Evolutionary conservation across 768 basidiomycete genomes (phyloP).

Genomic region (Tylopilus sp.): DNA sequence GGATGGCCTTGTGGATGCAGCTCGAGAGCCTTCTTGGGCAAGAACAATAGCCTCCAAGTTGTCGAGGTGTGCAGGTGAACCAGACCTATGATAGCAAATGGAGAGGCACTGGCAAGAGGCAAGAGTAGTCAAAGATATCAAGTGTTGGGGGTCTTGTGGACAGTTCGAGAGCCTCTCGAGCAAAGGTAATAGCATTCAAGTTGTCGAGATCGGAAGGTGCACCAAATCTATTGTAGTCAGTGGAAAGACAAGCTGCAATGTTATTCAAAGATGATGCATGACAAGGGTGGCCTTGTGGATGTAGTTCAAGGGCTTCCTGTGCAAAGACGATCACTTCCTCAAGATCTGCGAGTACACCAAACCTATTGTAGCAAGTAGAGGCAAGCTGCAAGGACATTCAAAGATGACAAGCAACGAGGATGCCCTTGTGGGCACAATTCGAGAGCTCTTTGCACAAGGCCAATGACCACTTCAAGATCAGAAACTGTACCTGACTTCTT

Average conservation of each 20-base stretch:
- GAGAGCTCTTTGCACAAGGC: too few species aligned
- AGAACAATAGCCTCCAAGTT: neutral
- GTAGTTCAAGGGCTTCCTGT: too few species aligned
- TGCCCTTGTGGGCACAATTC: neutral
- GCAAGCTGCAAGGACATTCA: neutral
- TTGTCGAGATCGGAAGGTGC: neutral
- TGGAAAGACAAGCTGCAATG: neutral
- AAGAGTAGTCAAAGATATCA: too few species aligned
- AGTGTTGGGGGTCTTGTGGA: too few species aligned
- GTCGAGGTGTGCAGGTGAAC: neutral
- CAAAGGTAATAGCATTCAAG: neutral
- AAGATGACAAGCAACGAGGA: neutral
- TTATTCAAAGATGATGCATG: neutral
- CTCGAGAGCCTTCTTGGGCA: neutral
- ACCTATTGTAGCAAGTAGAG: neutral
- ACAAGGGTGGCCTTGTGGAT: neutral
- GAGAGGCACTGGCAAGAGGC: too few species aligned
- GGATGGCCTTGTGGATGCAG: neutral
- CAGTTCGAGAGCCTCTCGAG: neutral
- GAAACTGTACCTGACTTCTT: neutral
- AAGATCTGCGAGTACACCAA: neutral
- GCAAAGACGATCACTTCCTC: neutral
- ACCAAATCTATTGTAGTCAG: neutral
- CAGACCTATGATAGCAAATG: neutral
- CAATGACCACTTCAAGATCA: too few species aligned